Percentiles rank a stretch among this genome's conserved stretches.
These are phyloP conservation scores for Collybia sordida DNA, from an alignment of 768 basidiomycete genomes.

Conservation along the genomic window DNA sequence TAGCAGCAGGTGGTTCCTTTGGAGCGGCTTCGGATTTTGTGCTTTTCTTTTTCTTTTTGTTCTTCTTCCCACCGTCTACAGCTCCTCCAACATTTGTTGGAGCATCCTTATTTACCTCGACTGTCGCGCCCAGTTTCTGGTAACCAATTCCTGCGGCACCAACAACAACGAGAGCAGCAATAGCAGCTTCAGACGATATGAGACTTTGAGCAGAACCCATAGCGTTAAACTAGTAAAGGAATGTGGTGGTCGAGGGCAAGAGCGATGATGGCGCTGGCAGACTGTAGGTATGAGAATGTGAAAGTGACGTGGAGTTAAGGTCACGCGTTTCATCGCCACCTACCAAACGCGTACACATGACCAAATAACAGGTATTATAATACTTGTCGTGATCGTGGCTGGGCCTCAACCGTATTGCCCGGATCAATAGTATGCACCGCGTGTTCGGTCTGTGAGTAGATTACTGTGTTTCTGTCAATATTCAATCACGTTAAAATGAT, in stretches of 20 bases:
- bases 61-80: conserved; percentile 12
- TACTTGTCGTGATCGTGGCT: too few relatives aligned
- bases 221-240: background rate
- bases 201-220: conserved; percentile 52
- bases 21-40: background rate
- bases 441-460: too few relatives aligned
- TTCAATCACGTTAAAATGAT: too few relatives aligned
- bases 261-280: background rate
- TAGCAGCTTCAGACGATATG: conserved; percentile 34
- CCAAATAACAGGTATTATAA: conserved; percentile 4
- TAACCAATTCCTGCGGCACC: conserved; percentile 43
- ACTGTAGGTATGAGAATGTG: background rate
- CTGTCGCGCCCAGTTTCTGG: conserved; percentile 20
- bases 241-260: background rate
- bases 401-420: too few relatives aligned
- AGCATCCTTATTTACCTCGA: background rate
- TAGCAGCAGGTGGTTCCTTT: background rate
- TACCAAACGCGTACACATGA: conserved; percentile 6
- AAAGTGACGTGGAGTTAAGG: conserved; percentile 6
- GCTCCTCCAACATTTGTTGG: background rate
- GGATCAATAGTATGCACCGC: too few relatives aligned
- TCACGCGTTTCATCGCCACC: background rate
- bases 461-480: too few relatives aligned
- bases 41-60: conserved; percentile 19
- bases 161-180: conserved; percentile 37